Conservation (phyloP, 345 rosid species). For the Hibiscus syriacus region DNA sequence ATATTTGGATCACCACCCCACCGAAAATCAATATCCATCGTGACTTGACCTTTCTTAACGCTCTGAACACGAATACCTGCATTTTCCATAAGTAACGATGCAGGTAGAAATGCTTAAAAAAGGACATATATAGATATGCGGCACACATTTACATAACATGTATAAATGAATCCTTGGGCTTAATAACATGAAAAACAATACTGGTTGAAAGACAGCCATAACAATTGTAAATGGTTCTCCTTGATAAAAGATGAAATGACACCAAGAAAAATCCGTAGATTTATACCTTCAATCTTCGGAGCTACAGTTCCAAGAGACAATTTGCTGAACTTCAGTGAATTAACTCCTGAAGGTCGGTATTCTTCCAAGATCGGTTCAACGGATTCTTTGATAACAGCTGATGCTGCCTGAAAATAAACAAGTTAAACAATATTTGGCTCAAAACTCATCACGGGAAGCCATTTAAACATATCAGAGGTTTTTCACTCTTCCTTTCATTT, state of each 20-base stretch:
- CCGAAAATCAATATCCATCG: constrained; percentile 91
- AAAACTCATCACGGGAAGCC: not conserved
- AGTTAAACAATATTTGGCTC: constrained; percentile 14
- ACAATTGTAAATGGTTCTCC: not conserved
- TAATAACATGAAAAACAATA: not conserved
- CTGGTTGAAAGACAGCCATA: not conserved
- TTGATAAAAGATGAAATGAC: not conserved
- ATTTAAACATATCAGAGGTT: not conserved
- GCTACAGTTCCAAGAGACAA: constrained; percentile 89
- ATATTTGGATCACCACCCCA: constrained; percentile 99
- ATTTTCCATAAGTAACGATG: constrained; percentile 9
- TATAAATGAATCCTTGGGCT: not conserved
- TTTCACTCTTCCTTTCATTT: not conserved
- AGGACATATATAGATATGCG: not conserved
- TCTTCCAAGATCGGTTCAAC: constrained; percentile 97
- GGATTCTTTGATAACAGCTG: constrained; percentile 79
- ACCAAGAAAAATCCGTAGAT: not conserved
- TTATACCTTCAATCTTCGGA: constrained; percentile 94
- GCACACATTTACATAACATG: not conserved
- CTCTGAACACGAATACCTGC: constrained; percentile 97
- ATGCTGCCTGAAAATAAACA: constrained; percentile 66
- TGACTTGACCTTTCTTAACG: constrained; percentile 91
- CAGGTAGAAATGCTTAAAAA: not conserved
- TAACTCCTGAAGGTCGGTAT: constrained; percentile 89
- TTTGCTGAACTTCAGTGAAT: constrained; percentile 82